Conservation (phyloP, 768 basidiomycete genomes). For the Gyrodon lividus region DNA sequence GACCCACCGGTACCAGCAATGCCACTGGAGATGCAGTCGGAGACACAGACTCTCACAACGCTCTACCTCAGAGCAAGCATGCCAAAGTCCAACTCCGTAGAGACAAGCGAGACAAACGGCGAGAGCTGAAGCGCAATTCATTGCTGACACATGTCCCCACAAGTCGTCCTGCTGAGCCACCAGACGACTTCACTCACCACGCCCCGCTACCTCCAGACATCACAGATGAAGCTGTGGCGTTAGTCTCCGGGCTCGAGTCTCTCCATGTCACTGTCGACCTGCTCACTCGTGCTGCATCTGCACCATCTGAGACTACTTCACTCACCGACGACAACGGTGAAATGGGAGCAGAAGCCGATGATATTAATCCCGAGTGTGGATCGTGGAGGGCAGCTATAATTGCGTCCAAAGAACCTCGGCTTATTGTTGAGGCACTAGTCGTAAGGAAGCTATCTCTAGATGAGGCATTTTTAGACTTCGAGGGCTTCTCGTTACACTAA, state of each 20-base stretch:
- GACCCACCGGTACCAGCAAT: background rate
- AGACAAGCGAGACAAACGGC: conserved; percentile 48
- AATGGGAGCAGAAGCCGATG: conserved; percentile 7
- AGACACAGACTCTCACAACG: background rate
- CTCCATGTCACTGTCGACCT: conserved; percentile 34
- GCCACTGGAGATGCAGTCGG: background rate
- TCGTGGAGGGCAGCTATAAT: conserved; percentile 1
- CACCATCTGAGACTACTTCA: conserved; percentile 6
- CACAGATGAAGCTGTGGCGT: conserved; percentile 12
- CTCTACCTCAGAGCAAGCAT: conserved; percentile 10
- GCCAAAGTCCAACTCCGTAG: conserved; percentile 40
- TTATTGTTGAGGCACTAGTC: conserved; percentile 80
- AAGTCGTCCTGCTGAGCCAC: background rate
- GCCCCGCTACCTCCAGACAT: background rate
- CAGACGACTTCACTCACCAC: background rate
- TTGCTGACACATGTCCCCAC: conserved; percentile 20
- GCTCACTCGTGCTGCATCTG: conserved; percentile 2
- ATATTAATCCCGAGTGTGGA: conserved; percentile 9
- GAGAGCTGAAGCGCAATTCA: conserved; percentile 42
- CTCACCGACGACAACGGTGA: conserved; percentile 12
- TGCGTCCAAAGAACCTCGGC: conserved; percentile 40
- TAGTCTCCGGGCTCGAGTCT: conserved; percentile 34
- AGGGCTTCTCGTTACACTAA: conserved; percentile 45
- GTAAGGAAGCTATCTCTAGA: conserved; percentile 74
- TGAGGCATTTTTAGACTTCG: conserved; percentile 77